These are phyloP conservation scores for Pseudogymnoascus pannorum DNA, from an alignment of 2,329 filamentous ascomycete genomes.

Conservation along the genomic window DNA sequence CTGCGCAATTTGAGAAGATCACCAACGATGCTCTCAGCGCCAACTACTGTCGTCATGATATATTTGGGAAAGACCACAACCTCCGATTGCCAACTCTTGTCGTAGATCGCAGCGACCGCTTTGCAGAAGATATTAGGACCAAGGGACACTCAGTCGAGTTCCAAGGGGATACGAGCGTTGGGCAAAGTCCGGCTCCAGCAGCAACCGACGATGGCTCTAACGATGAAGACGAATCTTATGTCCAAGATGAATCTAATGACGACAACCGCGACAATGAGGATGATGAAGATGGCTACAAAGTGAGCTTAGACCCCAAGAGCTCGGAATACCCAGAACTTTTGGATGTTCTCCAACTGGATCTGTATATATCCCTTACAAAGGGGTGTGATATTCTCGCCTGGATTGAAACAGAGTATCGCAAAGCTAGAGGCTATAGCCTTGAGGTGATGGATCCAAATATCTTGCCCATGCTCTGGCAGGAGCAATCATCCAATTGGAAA, in stretches of 20 bases:
- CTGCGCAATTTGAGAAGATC: background rate
- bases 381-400: background rate
- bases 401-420: constrained; percentile 9
- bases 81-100: constrained; percentile 8
- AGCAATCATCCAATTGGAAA: constrained; percentile 49
- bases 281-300: background rate
- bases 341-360: background rate
- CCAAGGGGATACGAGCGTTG: background rate
- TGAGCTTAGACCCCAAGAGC: background rate
- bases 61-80: background rate
- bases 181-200: background rate
- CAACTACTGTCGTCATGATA: background rate
- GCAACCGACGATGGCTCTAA: background rate
- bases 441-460: background rate
- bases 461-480: constrained; percentile 24
- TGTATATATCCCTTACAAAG: background rate
- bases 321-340: background rate
- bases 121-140: background rate
- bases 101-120: background rate
- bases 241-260: background rate
- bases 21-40: background rate
- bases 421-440: background rate
- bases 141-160: constrained; percentile 3
- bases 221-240: background rate
- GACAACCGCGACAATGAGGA: background rate